Conservation (phyloP, 805 yeast species). For the Candida xyloterini region DNA sequence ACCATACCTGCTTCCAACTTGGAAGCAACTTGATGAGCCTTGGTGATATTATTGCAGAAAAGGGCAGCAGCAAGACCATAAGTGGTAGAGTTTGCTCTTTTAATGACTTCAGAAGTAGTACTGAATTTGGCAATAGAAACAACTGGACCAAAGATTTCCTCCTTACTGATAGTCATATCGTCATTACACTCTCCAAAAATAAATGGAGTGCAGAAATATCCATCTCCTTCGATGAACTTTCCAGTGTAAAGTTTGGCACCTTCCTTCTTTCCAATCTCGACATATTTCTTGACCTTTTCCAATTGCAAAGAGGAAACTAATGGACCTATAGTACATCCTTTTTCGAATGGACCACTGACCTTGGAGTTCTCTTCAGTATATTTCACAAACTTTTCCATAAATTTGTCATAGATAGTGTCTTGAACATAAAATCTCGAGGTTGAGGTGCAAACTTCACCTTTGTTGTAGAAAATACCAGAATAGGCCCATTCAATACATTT, state of each 20-base stretch:
- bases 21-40: conserved; percentile 59
- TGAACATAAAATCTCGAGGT: conserved; percentile 46
- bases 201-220: conserved; percentile 70
- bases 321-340: conserved; percentile 67
- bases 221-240: conserved; percentile 53
- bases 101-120: conserved; percentile 61
- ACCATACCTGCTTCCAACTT: conserved; percentile 66
- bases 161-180: conserved; percentile 60
- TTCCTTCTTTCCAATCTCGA: conserved; percentile 62
- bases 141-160: conserved; percentile 82
- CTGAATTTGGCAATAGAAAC: conserved; percentile 65
- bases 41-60: conserved; percentile 60
- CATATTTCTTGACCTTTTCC: conserved; percentile 63
- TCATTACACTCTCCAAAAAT: conserved; percentile 66
- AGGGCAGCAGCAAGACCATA: conserved; percentile 81
- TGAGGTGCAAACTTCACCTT: conserved; percentile 48
- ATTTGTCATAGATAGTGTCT: conserved; percentile 41
- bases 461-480: conserved; percentile 43
- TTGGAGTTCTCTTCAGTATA: conserved; percentile 42
- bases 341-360: conserved; percentile 69
- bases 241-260: conserved; percentile 75
- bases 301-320: conserved; percentile 66
- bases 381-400: conserved; percentile 37
- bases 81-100: conserved; percentile 62
- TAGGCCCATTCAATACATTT: conserved; percentile 52